A percentile compares a stretch with the other conserved stretches of the same genome.
phyloP scores from a whole-genome alignment of 2,329 filamentous ascomycete species.

The Xylariaceae sp. region DNA sequence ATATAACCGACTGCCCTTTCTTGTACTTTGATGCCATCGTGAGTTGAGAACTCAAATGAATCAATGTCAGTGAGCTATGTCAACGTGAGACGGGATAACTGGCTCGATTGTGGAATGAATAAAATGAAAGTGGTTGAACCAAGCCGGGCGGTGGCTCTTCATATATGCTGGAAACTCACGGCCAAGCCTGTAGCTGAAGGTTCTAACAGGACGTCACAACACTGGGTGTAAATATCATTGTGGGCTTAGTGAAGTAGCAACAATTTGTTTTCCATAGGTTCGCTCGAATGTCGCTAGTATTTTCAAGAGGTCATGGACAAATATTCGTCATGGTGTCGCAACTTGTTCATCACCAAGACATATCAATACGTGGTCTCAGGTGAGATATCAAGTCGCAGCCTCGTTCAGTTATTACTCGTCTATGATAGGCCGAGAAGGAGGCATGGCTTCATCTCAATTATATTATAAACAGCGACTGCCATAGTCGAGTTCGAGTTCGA shows the following conservation, averaged over 20 bases:
- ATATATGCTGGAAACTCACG: constrained; percentile 9
- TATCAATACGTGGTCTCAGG: too few species aligned
- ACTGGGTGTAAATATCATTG: constrained; percentile 16
- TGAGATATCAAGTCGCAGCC: neutral
- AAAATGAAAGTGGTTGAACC: neutral
- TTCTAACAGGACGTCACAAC: constrained; percentile 15
- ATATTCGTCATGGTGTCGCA: neutral
- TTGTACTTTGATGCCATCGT: constrained; percentile 24
- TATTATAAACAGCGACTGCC: too few species aligned
- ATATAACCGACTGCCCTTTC: constrained; percentile 24
- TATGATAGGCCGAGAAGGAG: neutral
- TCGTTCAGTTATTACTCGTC: neutral
- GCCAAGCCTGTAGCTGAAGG: neutral
- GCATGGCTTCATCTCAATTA: neutral
- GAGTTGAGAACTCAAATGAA: neutral
- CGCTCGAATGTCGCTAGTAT: neutral
- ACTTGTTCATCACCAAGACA: neutral
- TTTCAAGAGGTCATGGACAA: neutral
- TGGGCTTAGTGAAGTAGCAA: too few species aligned
- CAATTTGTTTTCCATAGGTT: neutral
- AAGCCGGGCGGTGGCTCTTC: neutral
- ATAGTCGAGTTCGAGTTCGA: neutral
- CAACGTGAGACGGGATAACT: neutral
- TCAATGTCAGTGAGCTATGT: neutral
- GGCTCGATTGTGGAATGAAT: neutral